These are phyloP conservation scores for Pleurotus ostreatus DNA, from an alignment of 768 basidiomycete species.

Conservation along the genomic window DNA sequence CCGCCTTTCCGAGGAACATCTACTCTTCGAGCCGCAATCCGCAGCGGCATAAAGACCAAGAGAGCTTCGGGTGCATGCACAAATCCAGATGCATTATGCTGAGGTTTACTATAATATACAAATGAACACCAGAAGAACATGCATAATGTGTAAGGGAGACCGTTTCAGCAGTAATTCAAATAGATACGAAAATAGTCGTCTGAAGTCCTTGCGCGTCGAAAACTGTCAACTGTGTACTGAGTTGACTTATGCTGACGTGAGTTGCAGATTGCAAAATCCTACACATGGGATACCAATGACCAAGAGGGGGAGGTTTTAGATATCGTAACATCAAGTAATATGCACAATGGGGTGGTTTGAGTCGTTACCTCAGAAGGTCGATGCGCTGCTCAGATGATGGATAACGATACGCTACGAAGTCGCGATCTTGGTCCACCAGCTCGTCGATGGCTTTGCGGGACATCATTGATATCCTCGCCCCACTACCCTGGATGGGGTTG, in stretches of 20 bases:
- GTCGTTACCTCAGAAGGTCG: slow-evolving; percentile 48
- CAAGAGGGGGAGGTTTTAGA: not conserved
- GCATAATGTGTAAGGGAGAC: not conserved
- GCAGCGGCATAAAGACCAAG: not conserved
- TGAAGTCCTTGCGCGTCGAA: not conserved
- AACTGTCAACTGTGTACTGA: not conserved
- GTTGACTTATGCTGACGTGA: not conserved
- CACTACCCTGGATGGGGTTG: slow-evolving; percentile 35
- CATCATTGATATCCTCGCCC: slow-evolving; percentile 53
- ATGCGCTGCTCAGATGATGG: slow-evolving; percentile 73
- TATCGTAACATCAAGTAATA: not conserved
- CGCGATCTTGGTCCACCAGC: slow-evolving; percentile 78
- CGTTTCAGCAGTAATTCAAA: not conserved
- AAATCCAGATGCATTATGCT: not conserved
- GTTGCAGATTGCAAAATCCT: not conserved
- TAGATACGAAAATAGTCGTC: not conserved
- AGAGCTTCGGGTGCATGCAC: not conserved
- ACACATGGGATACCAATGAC: not conserved
- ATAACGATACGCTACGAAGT: slow-evolving; percentile 86
- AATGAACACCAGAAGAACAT: not conserved
- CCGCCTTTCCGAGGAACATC: slow-evolving; percentile 17
- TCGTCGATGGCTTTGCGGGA: slow-evolving; percentile 73
- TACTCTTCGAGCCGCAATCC: slow-evolving; percentile 25
- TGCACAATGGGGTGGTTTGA: slow-evolving; percentile 2
- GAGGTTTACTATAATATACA: slow-evolving; percentile 3